phyloP scores from a whole-genome alignment of 306 rosid species.

The Fragaria iinumae region DNA sequence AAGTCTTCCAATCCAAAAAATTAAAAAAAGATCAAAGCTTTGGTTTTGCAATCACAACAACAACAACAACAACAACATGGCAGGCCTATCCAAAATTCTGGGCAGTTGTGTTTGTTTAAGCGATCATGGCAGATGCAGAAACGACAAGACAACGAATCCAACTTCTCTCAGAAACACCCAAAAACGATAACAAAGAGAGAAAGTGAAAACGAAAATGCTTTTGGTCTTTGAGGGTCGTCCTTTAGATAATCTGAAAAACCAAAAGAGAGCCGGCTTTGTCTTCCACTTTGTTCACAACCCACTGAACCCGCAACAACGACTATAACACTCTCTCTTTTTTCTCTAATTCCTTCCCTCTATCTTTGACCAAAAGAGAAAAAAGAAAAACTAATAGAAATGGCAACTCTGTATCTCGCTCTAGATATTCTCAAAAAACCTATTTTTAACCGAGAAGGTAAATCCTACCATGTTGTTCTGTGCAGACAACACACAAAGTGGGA shows the following conservation, averaged over 20 bases:
- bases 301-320: slow-evolving; percentile 11
- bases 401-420: slow-evolving; percentile 12
- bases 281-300: slow-evolving; percentile 6
- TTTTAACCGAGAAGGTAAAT: slow-evolving; percentile 7
- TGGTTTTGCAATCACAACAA: slow-evolving; percentile 31
- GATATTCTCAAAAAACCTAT: slow-evolving; percentile 5
- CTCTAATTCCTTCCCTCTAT: background rate
- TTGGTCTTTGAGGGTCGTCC: background rate
- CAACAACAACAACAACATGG: slow-evolving; percentile 4
- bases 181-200: slow-evolving; percentile 33
- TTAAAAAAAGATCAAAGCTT: background rate
- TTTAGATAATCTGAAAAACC: background rate
- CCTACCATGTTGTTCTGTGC: background rate
- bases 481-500: background rate
- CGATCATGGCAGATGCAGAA: slow-evolving; percentile 23
- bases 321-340: background rate
- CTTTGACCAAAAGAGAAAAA: slow-evolving; percentile 21
- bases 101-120: slow-evolving; percentile 11
- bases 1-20: slow-evolving; percentile 14
- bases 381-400: background rate
- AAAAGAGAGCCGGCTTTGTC: slow-evolving; percentile 31
- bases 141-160: slow-evolving; percentile 33
- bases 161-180: slow-evolving; percentile 25
- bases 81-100: slow-evolving; percentile 29
- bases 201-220: background rate